Conservation (phyloP, 164 flowering plant genomes). For the Brasenia schreberi region DNA sequence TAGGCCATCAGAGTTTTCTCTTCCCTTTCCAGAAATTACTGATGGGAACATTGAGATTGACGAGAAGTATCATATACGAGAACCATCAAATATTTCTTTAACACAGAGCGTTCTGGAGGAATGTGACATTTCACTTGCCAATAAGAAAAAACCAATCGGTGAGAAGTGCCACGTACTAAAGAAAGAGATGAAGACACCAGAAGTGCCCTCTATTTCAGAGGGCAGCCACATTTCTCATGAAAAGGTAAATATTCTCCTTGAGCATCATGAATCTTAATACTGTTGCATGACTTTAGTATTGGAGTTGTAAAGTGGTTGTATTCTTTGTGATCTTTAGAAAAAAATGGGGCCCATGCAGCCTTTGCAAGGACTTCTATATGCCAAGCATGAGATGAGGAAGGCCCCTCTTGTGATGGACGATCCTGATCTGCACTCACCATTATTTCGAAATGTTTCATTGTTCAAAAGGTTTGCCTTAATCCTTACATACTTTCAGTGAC, state of each 20-base stretch:
- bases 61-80: background rate
- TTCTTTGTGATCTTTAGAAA: background rate
- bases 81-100: background rate
- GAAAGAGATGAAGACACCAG: background rate
- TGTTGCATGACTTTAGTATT: background rate
- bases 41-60: background rate
- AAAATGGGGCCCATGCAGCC: constrained; percentile 33
- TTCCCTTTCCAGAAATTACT: background rate
- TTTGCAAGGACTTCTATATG: constrained; percentile 52
- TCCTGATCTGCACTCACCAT: constrained; percentile 51
- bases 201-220: background rate
- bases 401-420: constrained; percentile 38
- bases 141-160: background rate
- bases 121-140: background rate
- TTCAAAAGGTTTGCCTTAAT: constrained; percentile 46
- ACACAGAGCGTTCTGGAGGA: background rate
- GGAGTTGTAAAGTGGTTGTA: background rate
- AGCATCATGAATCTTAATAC: background rate
- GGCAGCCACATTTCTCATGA: background rate
- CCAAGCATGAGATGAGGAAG: constrained; percentile 45
- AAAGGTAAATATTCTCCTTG: background rate
- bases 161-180: background rate
- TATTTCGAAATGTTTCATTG: constrained; percentile 53
- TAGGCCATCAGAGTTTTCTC: background rate
- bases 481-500: background rate